These are phyloP conservation scores for Spencermartinsiella europaea DNA, from an alignment of 805 yeast genomes.

Conservation along the genomic window DNA sequence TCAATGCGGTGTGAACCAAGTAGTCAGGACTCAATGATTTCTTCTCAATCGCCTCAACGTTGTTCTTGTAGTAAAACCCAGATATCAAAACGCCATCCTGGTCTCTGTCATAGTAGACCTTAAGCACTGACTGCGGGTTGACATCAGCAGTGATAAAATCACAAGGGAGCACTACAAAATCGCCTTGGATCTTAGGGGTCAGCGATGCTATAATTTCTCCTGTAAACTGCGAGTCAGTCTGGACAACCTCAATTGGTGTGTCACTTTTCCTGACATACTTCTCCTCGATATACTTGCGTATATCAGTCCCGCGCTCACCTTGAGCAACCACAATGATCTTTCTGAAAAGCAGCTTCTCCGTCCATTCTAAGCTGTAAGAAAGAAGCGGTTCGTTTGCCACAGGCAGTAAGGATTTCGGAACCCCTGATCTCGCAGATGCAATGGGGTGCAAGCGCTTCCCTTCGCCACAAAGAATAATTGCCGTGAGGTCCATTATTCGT, in stretches of 20 bases:
- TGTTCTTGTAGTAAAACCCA: constrained; percentile 69
- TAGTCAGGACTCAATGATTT: constrained; percentile 64
- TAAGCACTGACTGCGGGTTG: constrained; percentile 84
- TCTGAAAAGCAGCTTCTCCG: constrained; percentile 76
- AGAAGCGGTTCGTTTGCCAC: constrained; percentile 87
- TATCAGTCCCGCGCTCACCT: constrained; percentile 41
- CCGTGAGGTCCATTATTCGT: constrained; percentile 78
- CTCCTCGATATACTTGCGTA: constrained; percentile 44
- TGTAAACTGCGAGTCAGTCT: constrained; percentile 12
- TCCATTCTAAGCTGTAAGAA: constrained; percentile 86
- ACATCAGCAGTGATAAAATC: constrained; percentile 81
- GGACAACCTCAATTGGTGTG: constrained; percentile 13
- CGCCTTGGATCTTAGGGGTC: constrained; percentile 29
- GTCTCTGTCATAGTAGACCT: constrained; percentile 70
- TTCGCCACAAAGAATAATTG: constrained; percentile 81
- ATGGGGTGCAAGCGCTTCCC: constrained; percentile 74
- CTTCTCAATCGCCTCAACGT: constrained; percentile 71
- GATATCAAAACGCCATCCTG: constrained; percentile 62
- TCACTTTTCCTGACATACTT: constrained; percentile 29
- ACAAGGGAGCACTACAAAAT: constrained; percentile 85
- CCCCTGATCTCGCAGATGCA: constrained; percentile 50
- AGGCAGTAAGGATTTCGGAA: constrained; percentile 82
- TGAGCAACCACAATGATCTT: constrained; percentile 61
- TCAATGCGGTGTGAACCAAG: constrained; percentile 38
- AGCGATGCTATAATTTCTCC: constrained; percentile 20